These are phyloP conservation scores for Eragrostis curvula DNA, from an alignment of 176 grass and related monocot species.

Conservation along the genomic window DNA sequence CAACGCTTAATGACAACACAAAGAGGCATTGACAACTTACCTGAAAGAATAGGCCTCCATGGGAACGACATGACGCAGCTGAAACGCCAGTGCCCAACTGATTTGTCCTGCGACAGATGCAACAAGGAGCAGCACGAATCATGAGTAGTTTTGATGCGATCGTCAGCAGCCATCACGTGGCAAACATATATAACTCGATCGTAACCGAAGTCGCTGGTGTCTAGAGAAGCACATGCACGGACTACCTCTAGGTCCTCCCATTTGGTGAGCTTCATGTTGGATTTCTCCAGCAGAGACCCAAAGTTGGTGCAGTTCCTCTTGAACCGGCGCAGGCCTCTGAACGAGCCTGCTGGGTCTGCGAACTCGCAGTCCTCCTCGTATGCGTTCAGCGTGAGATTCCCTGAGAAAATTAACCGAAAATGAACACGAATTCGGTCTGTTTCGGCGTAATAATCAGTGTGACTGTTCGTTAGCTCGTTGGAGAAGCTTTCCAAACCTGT, in stretches of 20 bases:
- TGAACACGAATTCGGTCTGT: not conserved
- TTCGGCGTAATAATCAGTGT: too few relatives aligned
- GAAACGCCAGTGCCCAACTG: slow-evolving; percentile 94
- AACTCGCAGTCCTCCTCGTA: slow-evolving; percentile 93
- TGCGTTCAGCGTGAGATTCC: slow-evolving; percentile 66
- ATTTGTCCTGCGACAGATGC: slow-evolving; percentile 68
- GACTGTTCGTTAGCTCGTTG: not conserved
- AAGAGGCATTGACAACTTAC: slow-evolving; percentile 21
- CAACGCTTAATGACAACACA: not conserved
- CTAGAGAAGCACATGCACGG: not conserved
- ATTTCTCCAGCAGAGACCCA: slow-evolving; percentile 80
- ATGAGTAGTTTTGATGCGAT: not conserved
- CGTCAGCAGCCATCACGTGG: not conserved
- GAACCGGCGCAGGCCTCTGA: slow-evolving; percentile 78
- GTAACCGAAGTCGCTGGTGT: not conserved
- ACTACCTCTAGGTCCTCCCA: slow-evolving; percentile 81
- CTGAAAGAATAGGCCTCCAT: slow-evolving; percentile 90
- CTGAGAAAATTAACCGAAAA: slow-evolving; percentile 1
- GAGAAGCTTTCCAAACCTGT: slow-evolving; percentile 55
- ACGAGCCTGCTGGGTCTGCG: slow-evolving; percentile 86
- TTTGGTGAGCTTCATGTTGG: slow-evolving; percentile 90
- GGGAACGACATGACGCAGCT: slow-evolving; percentile 97
- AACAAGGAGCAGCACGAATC: not conserved
- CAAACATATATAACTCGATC: not conserved
- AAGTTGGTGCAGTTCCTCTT: slow-evolving; percentile 95